Conservation (phyloP, 495 filamentous ascomycete species). For the Podospora conica region DNA sequence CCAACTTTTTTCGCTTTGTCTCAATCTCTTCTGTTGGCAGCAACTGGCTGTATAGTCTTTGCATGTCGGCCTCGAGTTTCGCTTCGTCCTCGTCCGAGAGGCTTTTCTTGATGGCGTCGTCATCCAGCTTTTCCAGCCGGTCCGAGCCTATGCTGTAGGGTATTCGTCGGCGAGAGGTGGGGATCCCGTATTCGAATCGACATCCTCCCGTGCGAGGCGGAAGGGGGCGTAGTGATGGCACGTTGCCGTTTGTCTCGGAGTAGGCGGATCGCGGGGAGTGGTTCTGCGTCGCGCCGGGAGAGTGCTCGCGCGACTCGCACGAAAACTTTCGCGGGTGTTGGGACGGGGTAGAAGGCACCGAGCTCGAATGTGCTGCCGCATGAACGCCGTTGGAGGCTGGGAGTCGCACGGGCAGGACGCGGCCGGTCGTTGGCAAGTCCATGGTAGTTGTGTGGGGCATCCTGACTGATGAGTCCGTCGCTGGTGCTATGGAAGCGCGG, state of each 20-base stretch:
- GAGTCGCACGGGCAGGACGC: constrained; percentile 29
- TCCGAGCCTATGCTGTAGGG: constrained; percentile 86
- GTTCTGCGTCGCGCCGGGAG: constrained; percentile 64
- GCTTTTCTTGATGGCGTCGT: constrained; percentile 55
- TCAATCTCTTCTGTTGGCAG: constrained; percentile 77
- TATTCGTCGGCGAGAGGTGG: constrained; percentile 59
- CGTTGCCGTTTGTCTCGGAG: constrained; percentile 73
- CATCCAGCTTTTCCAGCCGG: constrained; percentile 60
- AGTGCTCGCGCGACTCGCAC: constrained; percentile 79
- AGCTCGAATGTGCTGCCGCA: constrained; percentile 67
- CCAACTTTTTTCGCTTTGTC: constrained; percentile 62
- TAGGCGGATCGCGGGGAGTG: constrained; percentile 86
- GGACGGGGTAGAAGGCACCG: constrained; percentile 89
- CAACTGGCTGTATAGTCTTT: constrained; percentile 75
- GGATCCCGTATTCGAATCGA: constrained; percentile 65
- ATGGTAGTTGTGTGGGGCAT: constrained; percentile 44
- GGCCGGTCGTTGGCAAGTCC: constrained; percentile 22
- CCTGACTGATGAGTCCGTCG: constrained; percentile 41
- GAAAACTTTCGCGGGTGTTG: constrained; percentile 80
- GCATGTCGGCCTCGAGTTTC: constrained; percentile 74
- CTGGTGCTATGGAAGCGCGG: constrained; percentile 48
- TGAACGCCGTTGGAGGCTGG: constrained; percentile 26
- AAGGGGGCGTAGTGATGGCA: constrained; percentile 57
- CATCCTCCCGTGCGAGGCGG: constrained; percentile 54
- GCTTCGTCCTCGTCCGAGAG: constrained; percentile 70